Conservation (phyloP, 2,329 filamentous ascomycete genomes). For the Aspergillus sp. region DNA sequence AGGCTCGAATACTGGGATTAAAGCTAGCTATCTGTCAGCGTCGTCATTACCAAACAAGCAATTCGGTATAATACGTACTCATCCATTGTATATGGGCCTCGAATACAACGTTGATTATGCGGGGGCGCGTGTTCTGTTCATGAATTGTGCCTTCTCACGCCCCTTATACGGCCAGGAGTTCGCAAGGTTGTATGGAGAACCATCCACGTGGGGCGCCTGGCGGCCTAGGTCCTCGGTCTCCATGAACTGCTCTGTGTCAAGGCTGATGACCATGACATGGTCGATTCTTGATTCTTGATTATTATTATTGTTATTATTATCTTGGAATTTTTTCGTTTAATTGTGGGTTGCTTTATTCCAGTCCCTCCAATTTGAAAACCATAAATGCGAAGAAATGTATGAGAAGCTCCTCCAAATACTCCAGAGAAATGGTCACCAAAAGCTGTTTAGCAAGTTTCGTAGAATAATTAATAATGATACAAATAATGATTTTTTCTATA, state of each 20-base stretch:
- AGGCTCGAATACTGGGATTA: conserved; percentile 37
- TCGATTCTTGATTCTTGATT: too few species aligned
- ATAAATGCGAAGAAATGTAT: too few species aligned
- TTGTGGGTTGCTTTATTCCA: too few species aligned
- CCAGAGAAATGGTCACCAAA: too few species aligned
- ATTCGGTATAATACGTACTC: conserved; percentile 23
- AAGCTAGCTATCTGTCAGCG: conserved; percentile 26
- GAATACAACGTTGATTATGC: background rate
- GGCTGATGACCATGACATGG: too few species aligned
- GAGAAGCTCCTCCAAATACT: too few species aligned
- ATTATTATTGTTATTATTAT: too few species aligned
- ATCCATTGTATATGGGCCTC: conserved; percentile 27
- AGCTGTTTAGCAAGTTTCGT: too few species aligned
- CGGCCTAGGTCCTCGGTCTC: background rate
- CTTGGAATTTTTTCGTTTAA: too few species aligned
- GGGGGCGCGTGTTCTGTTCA: background rate
- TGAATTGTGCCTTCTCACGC: background rate
- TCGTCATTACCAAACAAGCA: background rate
- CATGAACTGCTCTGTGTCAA: background rate
- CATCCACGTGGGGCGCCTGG: conserved; percentile 1
- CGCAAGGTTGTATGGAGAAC: background rate
- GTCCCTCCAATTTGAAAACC: too few species aligned
- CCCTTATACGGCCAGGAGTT: background rate
- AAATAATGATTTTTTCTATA: too few species aligned
- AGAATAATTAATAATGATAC: too few species aligned